Base-by-base conservation (phyloP, 768 basidiomycete species). In the Naganishia randhawae region DNA sequence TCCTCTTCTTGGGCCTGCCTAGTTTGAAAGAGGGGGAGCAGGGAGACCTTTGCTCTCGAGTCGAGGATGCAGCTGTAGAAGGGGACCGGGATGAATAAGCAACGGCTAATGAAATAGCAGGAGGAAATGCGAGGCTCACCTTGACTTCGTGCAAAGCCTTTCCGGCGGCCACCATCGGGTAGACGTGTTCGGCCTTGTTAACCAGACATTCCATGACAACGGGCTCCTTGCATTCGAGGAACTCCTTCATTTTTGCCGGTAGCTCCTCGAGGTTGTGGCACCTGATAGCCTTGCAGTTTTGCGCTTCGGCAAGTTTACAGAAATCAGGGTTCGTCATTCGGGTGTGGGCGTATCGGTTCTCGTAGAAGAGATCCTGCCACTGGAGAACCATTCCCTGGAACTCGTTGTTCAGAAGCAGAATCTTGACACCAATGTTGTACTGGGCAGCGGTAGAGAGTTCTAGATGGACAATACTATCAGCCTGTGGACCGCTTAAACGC, bases 291-390 rank as follows among this genome's bases (percentile, higher is more conserved):
- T 96, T 92, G 31, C 94, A 90, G 63, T 88, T 86, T 94, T 98
- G 98, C 5, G 94, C 84, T 73, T 87, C 82, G 19, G 95, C 91
- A 39, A 99, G 86, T 71, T 86, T 84, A 74, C 95, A 86, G 79
- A 98, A 98, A 82, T 98, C 88, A 8, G 96, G 96, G 81, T 98
- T 98, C 39, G 82, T 86, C 96, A 98, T 98, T 66, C 83, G 82
- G 2, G 96, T 97, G 82, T 98, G 95, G 25, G 95, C 93, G 81
- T 98, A 94, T n/a, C 96, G 87, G 39, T 87, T 85, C 67, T 94
- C 90, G 81, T 98, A 99, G 84, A 99, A 99, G 13, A 99, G 85
- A 80, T 98, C 91, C 85, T 98, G 96, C 96, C 95, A 98, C 83
- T 99, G 96, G 35, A 91, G 82, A 14, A 98, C 96, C 96, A 99